Conservation (phyloP, 2,329 filamentous ascomycete genomes). For the Aspergillus intermedius region DNA sequence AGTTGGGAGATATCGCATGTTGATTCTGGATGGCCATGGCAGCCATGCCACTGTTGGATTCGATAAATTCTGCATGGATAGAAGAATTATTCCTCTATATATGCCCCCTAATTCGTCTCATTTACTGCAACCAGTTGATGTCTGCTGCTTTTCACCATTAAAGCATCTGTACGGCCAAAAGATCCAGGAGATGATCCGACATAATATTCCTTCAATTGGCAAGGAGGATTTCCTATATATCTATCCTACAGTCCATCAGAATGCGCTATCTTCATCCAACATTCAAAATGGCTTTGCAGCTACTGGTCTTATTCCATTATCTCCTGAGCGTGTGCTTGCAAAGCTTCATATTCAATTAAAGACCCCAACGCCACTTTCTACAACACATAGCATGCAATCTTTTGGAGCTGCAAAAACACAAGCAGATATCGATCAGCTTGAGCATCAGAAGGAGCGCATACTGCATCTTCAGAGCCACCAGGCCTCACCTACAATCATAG, state of each 20-base stretch:
- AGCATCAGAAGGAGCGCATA: neutral
- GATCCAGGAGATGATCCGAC: too few species aligned
- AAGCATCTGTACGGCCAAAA: too few species aligned
- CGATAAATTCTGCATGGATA: slow-evolving; percentile 4
- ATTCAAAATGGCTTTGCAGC: slow-evolving; percentile 4
- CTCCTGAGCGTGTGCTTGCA: neutral
- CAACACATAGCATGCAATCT: neutral
- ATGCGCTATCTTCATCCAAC: slow-evolving; percentile 3
- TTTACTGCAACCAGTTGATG: neutral
- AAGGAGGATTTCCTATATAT: neutral
- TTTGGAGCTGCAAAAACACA: neutral
- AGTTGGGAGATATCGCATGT: neutral
- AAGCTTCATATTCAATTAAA: neutral
- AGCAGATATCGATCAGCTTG: neutral
- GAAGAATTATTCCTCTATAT: slow-evolving; percentile 6
- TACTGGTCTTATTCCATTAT: neutral
- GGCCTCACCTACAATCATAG: too few species aligned
- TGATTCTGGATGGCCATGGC: slow-evolving; percentile 9
- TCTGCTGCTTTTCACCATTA: neutral
- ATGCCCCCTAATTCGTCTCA: slow-evolving; percentile 1
- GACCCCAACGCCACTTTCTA: neutral
- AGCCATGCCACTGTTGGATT: slow-evolving; percentile 7
- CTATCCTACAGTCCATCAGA: slow-evolving; percentile 1
- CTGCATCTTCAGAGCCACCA: slow-evolving; percentile 3
- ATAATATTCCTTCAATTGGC: too few species aligned